These are phyloP conservation scores for Pistacia integerrima DNA, from an alignment of 345 rosid genomes.

Conservation along the genomic window DNA sequence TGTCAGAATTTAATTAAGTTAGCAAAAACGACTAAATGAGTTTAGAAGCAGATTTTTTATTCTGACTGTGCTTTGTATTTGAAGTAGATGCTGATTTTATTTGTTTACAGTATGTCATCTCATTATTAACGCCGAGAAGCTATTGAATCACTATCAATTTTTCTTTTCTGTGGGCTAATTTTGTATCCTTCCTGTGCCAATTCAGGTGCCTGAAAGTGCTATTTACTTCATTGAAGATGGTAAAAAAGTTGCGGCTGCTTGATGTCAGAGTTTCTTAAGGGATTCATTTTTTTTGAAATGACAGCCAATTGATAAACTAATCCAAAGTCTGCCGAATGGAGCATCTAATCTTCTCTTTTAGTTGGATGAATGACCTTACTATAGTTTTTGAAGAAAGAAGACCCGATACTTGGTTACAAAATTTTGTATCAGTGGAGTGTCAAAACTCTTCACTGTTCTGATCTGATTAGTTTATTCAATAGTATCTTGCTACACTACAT, in stretches of 20 bases:
- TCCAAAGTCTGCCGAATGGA: background rate
- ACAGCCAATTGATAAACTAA: slow-evolving; percentile 1
- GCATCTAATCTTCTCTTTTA: background rate
- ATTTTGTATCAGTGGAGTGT: background rate
- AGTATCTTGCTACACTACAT: background rate
- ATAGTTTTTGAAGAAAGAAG: background rate
- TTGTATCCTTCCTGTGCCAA: slow-evolving; percentile 1
- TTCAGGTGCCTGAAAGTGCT: slow-evolving; percentile 81
- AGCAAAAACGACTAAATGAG: background rate
- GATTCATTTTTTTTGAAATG: background rate
- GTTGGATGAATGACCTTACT: background rate
- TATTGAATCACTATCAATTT: background rate
- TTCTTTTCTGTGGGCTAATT: background rate
- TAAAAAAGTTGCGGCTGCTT: slow-evolving; percentile 79
- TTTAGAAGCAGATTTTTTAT: background rate
- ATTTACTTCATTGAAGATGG: slow-evolving; percentile 94
- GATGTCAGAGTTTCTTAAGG: slow-evolving; percentile 20
- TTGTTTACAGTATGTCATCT: background rate
- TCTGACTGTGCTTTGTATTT: background rate
- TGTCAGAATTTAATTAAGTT: background rate
- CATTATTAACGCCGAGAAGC: background rate
- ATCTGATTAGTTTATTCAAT: background rate
- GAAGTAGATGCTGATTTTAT: background rate
- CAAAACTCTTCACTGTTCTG: background rate
- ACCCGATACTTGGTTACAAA: background rate